phyloP scores from a whole-genome alignment of 2,329 filamentous ascomycete species.

The Endoconidiophora laricicola region DNA sequence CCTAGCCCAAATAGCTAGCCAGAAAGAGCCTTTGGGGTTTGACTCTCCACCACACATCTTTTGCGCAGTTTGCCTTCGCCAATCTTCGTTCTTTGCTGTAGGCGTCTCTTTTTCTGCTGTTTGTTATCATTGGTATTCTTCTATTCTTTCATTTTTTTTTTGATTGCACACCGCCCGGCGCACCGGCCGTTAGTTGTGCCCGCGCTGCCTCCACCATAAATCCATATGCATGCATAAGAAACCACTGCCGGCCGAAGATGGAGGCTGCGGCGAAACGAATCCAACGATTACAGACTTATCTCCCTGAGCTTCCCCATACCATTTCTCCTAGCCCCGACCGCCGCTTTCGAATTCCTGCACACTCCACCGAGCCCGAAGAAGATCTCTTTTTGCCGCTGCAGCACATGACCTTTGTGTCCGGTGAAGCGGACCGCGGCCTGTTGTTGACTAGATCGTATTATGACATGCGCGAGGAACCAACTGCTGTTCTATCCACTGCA shows the following conservation, averaged over 20 bases:
- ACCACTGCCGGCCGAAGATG: constrained; percentile 22
- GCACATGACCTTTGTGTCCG: constrained; percentile 38
- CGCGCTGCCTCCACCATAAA: constrained; percentile 1
- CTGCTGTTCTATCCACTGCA: constrained; percentile 21
- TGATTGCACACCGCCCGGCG: not conserved
- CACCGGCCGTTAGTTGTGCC: not conserved
- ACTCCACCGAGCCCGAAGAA: constrained; percentile 30
- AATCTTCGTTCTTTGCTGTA: too few relatives aligned
- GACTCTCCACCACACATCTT: too few relatives aligned
- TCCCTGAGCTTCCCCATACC: constrained; percentile 36
- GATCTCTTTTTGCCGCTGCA: constrained; percentile 34
- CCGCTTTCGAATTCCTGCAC: constrained; percentile 29
- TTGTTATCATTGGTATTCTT: too few relatives aligned
- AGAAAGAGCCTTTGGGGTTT: too few relatives aligned
- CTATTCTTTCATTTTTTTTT: too few relatives aligned
- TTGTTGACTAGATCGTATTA: constrained; percentile 40
- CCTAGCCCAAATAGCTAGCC: too few relatives aligned
- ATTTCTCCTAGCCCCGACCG: constrained; percentile 32
- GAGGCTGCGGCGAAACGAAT: constrained; percentile 42
- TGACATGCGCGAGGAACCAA: constrained; percentile 37
- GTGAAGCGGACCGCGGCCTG: constrained; percentile 38
- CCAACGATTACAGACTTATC: constrained; percentile 33
- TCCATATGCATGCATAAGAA: constrained; percentile 4
- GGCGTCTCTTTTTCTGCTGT: too few relatives aligned
- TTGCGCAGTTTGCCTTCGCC: too few relatives aligned